Conservation (phyloP, 352 stramenopile species). For the Peronospora tabacina region DNA sequence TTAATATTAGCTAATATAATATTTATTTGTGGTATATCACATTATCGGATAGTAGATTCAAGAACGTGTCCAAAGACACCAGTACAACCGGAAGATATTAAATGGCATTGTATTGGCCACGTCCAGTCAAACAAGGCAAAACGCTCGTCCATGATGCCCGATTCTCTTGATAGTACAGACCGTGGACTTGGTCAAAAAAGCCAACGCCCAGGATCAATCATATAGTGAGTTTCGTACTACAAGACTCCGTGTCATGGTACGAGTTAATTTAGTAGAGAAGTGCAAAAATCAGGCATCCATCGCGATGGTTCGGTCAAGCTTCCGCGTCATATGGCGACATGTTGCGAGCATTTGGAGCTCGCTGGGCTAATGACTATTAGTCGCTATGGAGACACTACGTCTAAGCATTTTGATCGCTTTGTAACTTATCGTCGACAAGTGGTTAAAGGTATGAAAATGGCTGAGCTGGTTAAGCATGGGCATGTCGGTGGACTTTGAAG, state of each 20-base stretch:
- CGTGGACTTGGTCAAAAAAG: slow-evolving; percentile 94
- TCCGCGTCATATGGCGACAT: slow-evolving; percentile 81
- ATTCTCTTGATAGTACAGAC: slow-evolving; percentile 95
- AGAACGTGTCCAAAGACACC: slow-evolving; percentile 91
- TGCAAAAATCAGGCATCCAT: slow-evolving; percentile 92
- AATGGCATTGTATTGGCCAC: slow-evolving; percentile 98
- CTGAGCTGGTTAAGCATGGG: slow-evolving; percentile 93
- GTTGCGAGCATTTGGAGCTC: slow-evolving; percentile 89
- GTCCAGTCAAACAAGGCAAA: slow-evolving; percentile 98
- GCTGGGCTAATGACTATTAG: slow-evolving; percentile 98
- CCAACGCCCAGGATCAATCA: slow-evolving; percentile 90
- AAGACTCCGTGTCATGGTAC: slow-evolving; percentile 92
- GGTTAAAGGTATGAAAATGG: slow-evolving; percentile 50
- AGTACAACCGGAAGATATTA: slow-evolving; percentile 81
- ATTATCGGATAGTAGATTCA: slow-evolving; percentile 60
- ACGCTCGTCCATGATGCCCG: slow-evolving; percentile 77
- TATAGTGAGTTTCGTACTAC: slow-evolving; percentile 51
- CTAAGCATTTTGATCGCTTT: slow-evolving; percentile 88
- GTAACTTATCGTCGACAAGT: slow-evolving; percentile 60
- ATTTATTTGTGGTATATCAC: neutral
- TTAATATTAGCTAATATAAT: no score
- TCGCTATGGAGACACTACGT: slow-evolving; percentile 87
- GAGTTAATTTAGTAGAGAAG: slow-evolving; percentile 97
- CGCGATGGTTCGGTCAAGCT: slow-evolving; percentile 68
- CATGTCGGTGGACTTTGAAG: slow-evolving; percentile 99